phyloP scores from a whole-genome alignment of 345 rosid genomes.

The Gossypium australe region DNA sequence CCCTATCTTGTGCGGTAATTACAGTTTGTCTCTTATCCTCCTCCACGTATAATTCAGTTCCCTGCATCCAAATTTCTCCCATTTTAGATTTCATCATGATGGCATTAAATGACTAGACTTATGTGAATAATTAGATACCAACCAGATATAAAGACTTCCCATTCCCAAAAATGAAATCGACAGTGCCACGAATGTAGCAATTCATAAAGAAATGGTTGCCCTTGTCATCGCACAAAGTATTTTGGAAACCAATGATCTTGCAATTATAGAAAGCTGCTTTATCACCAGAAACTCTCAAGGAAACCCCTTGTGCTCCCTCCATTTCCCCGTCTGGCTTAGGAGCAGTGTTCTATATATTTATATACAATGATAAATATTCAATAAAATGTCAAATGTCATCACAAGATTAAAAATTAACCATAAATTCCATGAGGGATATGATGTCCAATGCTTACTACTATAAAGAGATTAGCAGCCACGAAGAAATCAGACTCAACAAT shows the following conservation, averaged over 20 bases:
- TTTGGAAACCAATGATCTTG: constrained; percentile 12
- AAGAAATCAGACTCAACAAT: constrained; percentile 56
- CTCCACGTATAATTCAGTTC: not conserved
- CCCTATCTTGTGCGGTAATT: constrained; percentile 65
- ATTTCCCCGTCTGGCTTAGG: constrained; percentile 36
- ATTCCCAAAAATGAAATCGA: too few relatives aligned
- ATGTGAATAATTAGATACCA: constrained; percentile 10
- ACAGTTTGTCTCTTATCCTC: constrained; percentile 29
- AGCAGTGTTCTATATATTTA: constrained; percentile 31
- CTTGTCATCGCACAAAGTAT: too few relatives aligned
- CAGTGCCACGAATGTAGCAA: too few relatives aligned
- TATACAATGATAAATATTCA: not conserved
- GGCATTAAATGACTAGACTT: too few relatives aligned
- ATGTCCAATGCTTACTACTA: constrained; percentile 28
- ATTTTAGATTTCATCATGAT: too few relatives aligned
- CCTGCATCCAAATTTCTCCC: not conserved
- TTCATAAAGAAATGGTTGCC: too few relatives aligned
- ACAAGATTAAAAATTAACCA: too few relatives aligned
- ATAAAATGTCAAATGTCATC: too few relatives aligned
- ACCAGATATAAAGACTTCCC: too few relatives aligned
- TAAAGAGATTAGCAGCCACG: constrained; percentile 44
- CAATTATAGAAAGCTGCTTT: constrained; percentile 27
- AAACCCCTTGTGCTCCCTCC: constrained; percentile 39
- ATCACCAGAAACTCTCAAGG: constrained; percentile 34
- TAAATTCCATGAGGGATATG: too few relatives aligned